Evolutionary conservation across 2,329 filamentous ascomycete species (phyloP).

Genomic region (Botrytis cinerea): DNA sequence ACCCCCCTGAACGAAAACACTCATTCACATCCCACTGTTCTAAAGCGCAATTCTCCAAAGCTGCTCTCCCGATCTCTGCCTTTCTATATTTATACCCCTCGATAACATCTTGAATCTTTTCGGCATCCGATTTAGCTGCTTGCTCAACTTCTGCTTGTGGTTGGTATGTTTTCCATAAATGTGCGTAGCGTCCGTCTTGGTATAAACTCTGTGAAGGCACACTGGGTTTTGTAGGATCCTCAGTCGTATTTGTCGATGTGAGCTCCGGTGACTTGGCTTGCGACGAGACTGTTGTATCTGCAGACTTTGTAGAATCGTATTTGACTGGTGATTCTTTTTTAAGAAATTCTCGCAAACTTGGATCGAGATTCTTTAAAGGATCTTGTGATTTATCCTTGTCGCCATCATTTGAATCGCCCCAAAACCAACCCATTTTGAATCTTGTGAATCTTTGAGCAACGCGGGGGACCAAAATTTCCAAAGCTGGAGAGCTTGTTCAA

Average conservation of each 20-base stretch:
- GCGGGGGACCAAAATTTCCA: constrained; percentile 18
- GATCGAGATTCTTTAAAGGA: constrained; percentile 62
- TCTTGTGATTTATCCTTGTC: constrained; percentile 46
- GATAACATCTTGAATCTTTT: constrained; percentile 77
- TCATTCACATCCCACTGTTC: constrained; percentile 81
- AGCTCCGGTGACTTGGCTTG: constrained; percentile 20
- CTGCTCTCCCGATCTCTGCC: constrained; percentile 73
- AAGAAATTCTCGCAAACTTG: constrained; percentile 64
- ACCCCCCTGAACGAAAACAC: constrained; percentile 75
- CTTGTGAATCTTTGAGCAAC: background rate
- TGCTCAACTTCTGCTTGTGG: constrained; percentile 70
- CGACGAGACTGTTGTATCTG: constrained; percentile 25
- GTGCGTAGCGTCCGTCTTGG: constrained; percentile 73
- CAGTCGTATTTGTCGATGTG: constrained; percentile 25
- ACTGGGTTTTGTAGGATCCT: constrained; percentile 26
- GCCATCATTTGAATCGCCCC: constrained; percentile 36
- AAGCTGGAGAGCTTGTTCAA: background rate
- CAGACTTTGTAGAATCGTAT: constrained; percentile 36
- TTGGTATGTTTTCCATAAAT: constrained; percentile 91
- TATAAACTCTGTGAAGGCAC: constrained; percentile 55
- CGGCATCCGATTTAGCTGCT: constrained; percentile 71
- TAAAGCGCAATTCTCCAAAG: constrained; percentile 89
- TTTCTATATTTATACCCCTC: constrained; percentile 83
- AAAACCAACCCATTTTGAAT: constrained; percentile 42
- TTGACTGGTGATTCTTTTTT: constrained; percentile 65